A percentile compares a stretch with the other conserved stretches of the same genome.
Conservation (phyloP, 2,329 filamentous ascomycete species). For the Microsporum audouinii region DNA sequence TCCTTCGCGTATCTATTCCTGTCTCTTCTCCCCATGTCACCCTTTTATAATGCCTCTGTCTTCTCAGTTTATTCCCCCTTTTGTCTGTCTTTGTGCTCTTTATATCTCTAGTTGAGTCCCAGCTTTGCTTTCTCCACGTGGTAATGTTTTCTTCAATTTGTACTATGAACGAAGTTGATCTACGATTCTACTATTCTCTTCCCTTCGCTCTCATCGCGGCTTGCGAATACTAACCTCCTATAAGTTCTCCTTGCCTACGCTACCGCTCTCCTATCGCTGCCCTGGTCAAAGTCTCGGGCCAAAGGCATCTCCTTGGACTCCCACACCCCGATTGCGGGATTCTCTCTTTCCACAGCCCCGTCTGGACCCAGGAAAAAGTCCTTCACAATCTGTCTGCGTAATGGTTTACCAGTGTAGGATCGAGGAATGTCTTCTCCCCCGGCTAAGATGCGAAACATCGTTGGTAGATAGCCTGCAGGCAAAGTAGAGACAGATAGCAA, state of each 20-base stretch:
- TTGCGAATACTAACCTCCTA: not conserved
- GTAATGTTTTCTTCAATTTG: not conserved
- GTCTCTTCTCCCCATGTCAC: not conserved
- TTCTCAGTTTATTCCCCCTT: not conserved
- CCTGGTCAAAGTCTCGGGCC: not conserved
- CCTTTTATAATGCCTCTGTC: not conserved
- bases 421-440: constrained; percentile 7
- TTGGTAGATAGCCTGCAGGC: constrained; percentile 2
- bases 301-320: not conserved
- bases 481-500: not conserved
- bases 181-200: not conserved
- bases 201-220: not conserved
- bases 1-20: not conserved
- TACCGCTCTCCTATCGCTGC: not conserved
- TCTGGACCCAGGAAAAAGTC: not conserved
- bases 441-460: constrained; percentile 9
- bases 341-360: not conserved
- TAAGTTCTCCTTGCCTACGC: not conserved
- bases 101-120: not conserved
- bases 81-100: not conserved
- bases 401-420: constrained; percentile 5
- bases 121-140: not conserved
- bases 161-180: not conserved
- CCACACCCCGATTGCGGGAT: not conserved
- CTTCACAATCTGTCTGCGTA: not conserved